Conservation (phyloP, 768 basidiomycete genomes). For the Rhodotorula kratochvilovae region DNA sequence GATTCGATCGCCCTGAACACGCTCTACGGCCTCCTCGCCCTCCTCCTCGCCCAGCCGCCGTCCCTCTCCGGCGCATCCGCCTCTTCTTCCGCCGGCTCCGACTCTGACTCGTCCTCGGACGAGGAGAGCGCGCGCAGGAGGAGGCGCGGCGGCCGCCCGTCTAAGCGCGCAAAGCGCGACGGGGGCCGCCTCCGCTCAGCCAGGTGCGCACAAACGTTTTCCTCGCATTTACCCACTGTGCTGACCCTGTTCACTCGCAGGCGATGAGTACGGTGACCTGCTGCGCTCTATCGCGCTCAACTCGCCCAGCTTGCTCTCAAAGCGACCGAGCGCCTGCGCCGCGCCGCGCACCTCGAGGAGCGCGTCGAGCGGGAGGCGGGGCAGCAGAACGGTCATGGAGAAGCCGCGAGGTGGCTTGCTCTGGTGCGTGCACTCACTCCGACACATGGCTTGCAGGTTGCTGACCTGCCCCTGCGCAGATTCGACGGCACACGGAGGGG, state of each 20-base stretch:
- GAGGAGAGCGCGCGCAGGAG: neutral
- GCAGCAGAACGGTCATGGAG: neutral
- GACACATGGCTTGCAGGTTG: rapidly evolving
- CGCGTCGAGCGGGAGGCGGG: neutral
- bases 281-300: neutral
- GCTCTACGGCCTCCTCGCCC: slow-evolving; percentile 29
- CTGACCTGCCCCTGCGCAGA: slow-evolving; percentile 6
- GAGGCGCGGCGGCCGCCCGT: neutral
- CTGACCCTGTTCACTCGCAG: neutral
- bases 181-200: neutral
- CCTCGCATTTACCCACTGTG: neutral
- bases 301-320: slow-evolving; percentile 11
- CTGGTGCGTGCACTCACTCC: slow-evolving; percentile 1
- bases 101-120: neutral
- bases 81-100: neutral
- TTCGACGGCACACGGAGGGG: slow-evolving; percentile 2
- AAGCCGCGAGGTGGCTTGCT: slow-evolving; percentile 15
- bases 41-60: slow-evolving; percentile 23
- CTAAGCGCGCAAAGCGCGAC: neutral
- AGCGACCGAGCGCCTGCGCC: slow-evolving; percentile 19
- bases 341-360: slow-evolving; percentile 15
- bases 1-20: slow-evolving; percentile 37
- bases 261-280: neutral
- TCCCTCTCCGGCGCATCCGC: neutral
- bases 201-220: neutral